These are phyloP conservation scores for Debaryomyces castellii DNA, from an alignment of 805 yeast genomes.

Conservation along the genomic window DNA sequence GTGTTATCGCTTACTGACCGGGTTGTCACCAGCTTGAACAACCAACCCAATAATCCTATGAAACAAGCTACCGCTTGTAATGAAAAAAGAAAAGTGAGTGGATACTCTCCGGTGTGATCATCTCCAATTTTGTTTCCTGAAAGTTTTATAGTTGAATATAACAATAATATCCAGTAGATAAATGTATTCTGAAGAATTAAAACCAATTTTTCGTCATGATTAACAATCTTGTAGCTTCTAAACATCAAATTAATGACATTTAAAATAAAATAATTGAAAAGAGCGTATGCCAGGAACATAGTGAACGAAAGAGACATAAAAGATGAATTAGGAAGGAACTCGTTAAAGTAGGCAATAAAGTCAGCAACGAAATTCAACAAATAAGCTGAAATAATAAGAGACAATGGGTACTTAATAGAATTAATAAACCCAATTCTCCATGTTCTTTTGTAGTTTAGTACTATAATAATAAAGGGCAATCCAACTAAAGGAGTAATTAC, in stretches of 20 bases:
- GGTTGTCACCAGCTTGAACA: constrained; percentile 18
- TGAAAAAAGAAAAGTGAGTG: constrained; percentile 45
- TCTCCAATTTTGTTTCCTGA: constrained; percentile 39
- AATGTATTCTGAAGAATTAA: constrained; percentile 50
- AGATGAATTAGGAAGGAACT: constrained; percentile 40
- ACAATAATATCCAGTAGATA: constrained; percentile 55
- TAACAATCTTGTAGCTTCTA: constrained; percentile 29
- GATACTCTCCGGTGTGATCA: constrained; percentile 55
- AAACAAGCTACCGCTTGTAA: constrained; percentile 47
- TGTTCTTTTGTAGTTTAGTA: constrained; percentile 47
- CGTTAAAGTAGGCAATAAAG: constrained; percentile 20
- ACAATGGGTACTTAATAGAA: constrained; percentile 58
- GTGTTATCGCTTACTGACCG: constrained; percentile 10
- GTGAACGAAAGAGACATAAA: constrained; percentile 33
- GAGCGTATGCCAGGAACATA: constrained; percentile 47
- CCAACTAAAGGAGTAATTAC: constrained; percentile 55
- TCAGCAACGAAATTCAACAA: constrained; percentile 22
- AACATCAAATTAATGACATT: constrained; percentile 40
- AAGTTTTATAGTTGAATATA: constrained; percentile 47
- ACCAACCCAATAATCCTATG: constrained; percentile 54
- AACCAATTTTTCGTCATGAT: constrained; percentile 45
- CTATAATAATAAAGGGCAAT: constrained; percentile 44
- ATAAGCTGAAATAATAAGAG: constrained; percentile 47
- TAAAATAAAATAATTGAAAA: constrained; percentile 57
- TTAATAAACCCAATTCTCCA: constrained; percentile 44